Evolutionary conservation across 2,329 filamentous ascomycete species (phyloP).

Genomic region (Penicillium sumatraense): DNA sequence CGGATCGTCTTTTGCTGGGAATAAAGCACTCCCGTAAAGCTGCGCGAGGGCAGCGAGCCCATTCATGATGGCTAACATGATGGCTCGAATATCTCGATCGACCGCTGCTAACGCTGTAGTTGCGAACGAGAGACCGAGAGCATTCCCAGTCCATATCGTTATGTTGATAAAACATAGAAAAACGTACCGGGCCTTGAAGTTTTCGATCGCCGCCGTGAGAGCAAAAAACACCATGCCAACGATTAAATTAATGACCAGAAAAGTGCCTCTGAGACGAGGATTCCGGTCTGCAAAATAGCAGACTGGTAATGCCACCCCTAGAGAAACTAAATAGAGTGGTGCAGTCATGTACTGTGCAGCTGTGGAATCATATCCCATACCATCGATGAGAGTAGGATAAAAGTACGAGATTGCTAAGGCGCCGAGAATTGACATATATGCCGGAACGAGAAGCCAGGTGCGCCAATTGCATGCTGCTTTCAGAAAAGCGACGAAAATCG

Average conservation of each 20-base stretch:
- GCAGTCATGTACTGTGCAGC: constrained; percentile 11
- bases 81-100: constrained; percentile 3
- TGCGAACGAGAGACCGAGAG: constrained; percentile 6
- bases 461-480: constrained; percentile 5
- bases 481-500: neutral
- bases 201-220: constrained; percentile 2
- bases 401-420: constrained; percentile 8
- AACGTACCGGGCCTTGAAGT: constrained; percentile 7
- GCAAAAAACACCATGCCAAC: constrained; percentile 12
- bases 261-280: neutral
- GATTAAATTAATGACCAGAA: neutral
- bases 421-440: constrained; percentile 7
- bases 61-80: constrained; percentile 11
- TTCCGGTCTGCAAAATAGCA: constrained; percentile 1
- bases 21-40: constrained; percentile 11
- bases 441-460: constrained; percentile 5
- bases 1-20: constrained; percentile 7
- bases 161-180: constrained; percentile 9
- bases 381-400: neutral
- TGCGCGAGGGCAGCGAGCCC: constrained; percentile 7
- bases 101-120: constrained; percentile 7
- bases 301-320: constrained; percentile 2
- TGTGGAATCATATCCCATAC: constrained; percentile 3
- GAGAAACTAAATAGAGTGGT: constrained; percentile 2
- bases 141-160: constrained; percentile 7